phyloP scores from a whole-genome alignment of 2,329 filamentous ascomycete genomes.

The Lizonia empirigonia region DNA sequence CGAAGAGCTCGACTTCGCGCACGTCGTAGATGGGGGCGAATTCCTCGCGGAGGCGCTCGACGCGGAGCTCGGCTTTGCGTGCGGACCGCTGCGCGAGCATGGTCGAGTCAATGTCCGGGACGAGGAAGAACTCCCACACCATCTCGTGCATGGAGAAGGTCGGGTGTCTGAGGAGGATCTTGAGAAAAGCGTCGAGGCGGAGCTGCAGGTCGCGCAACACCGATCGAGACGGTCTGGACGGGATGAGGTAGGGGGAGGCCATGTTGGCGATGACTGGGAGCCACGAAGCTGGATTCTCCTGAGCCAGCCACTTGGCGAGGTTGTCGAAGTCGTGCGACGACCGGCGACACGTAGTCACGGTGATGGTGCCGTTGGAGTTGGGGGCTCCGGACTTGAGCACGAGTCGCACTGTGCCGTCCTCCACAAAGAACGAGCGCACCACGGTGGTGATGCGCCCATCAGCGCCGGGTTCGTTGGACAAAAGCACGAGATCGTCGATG shows the following conservation, averaged over 20 bases:
- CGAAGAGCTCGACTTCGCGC: constrained; percentile 89
- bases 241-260: constrained; percentile 89
- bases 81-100: constrained; percentile 89
- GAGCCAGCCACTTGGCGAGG: constrained; percentile 77
- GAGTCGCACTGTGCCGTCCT: constrained; percentile 90
- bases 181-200: constrained; percentile 84
- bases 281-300: constrained; percentile 96
- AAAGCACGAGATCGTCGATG: constrained; percentile 89
- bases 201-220: constrained; percentile 87
- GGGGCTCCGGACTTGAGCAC: constrained; percentile 94
- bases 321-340: constrained; percentile 91
- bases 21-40: constrained; percentile 80
- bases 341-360: constrained; percentile 90
- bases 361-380: constrained; percentile 80
- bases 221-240: constrained; percentile 86
- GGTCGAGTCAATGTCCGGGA: constrained; percentile 87
- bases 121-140: constrained; percentile 98
- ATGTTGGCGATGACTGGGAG: constrained; percentile 78
- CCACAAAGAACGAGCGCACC: constrained; percentile 94
- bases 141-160: constrained; percentile 97
- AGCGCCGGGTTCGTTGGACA: constrained; percentile 67
- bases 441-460: constrained; percentile 89
- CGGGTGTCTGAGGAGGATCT: constrained; percentile 82
- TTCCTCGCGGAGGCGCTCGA: constrained; percentile 87
- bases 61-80: constrained; percentile 80